Evolutionary conservation across 1,284 basidiomycete species (phyloP).

Genomic region (Ustilago hordei): DNA sequence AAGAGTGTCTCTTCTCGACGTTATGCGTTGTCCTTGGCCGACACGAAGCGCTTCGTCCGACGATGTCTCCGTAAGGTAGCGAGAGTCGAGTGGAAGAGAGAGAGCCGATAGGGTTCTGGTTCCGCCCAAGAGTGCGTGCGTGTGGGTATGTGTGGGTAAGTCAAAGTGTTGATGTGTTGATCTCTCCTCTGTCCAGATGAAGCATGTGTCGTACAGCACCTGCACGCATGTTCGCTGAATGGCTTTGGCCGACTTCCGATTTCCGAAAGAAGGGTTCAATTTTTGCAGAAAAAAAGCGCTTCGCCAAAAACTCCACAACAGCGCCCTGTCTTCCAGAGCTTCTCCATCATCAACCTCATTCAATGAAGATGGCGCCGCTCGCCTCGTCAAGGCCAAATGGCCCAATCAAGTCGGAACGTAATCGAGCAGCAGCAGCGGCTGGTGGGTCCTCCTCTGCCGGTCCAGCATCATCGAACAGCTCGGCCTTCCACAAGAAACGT

Average conservation of each 20-base stretch:
- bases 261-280: conserved; percentile 4
- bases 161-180: conserved; percentile 12
- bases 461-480: conserved; percentile 29
- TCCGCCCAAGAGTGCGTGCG: conserved; percentile 2
- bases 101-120: neutral
- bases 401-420: conserved; percentile 46
- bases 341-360: neutral
- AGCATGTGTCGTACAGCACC: conserved; percentile 1
- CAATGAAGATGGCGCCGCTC: conserved; percentile 22
- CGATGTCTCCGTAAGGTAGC: neutral
- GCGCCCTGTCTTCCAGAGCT: neutral
- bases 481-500: conserved; percentile 42
- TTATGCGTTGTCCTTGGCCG: neutral
- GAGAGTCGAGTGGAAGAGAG: neutral
- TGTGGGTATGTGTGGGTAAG: neutral
- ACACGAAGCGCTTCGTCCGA: neutral
- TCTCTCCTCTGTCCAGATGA: neutral
- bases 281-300: conserved; percentile 9
- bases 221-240: neutral
- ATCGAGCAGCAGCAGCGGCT: conserved; percentile 31
- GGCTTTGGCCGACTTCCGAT: conserved; percentile 29
- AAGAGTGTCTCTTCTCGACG: neutral
- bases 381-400: conserved; percentile 9
- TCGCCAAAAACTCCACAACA: conserved; percentile 29
- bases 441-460: neutral